These are phyloP conservation scores for Santalum album DNA, from an alignment of 164 flowering plant species.

Conservation along the genomic window DNA sequence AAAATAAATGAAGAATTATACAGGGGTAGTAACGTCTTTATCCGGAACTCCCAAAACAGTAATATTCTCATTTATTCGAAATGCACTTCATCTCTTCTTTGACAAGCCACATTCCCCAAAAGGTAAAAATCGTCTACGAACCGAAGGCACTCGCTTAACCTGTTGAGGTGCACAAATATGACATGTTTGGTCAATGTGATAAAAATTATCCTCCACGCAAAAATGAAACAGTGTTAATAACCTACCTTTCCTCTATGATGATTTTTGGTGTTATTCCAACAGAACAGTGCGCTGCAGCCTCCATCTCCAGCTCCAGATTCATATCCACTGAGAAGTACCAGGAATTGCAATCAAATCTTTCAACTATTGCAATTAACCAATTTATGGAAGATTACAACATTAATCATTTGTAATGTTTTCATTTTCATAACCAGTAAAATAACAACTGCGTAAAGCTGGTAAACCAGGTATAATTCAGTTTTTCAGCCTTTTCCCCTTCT, in stretches of 20 bases:
- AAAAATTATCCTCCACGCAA: background rate
- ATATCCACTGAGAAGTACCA: slow-evolving; percentile 45
- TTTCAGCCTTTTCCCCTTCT: too few relatives aligned
- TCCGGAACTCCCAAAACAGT: background rate
- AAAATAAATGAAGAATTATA: slow-evolving; percentile 4
- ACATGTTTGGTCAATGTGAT: background rate
- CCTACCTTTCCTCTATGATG: slow-evolving; percentile 40
- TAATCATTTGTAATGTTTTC: too few relatives aligned
- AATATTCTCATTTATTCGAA: slow-evolving; percentile 8
- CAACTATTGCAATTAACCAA: background rate
- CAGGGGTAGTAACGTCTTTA: background rate
- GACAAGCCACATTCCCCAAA: slow-evolving; percentile 47
- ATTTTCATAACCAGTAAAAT: too few relatives aligned
- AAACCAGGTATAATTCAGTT: background rate
- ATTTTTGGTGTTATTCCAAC: slow-evolving; percentile 54
- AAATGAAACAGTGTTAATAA: background rate
- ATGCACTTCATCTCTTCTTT: slow-evolving; percentile 13
- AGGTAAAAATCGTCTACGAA: slow-evolving; percentile 26
- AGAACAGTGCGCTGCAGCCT: slow-evolving; percentile 59
- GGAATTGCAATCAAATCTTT: too few relatives aligned
- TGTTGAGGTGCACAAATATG: slow-evolving; percentile 10
- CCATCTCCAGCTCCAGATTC: slow-evolving; percentile 56
- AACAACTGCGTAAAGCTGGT: background rate
- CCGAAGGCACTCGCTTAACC: slow-evolving; percentile 31
- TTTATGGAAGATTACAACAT: background rate